Evolutionary conservation across 192 early-diverging fungal species (phyloP).

Genomic region (Linderina pennispora): DNA sequence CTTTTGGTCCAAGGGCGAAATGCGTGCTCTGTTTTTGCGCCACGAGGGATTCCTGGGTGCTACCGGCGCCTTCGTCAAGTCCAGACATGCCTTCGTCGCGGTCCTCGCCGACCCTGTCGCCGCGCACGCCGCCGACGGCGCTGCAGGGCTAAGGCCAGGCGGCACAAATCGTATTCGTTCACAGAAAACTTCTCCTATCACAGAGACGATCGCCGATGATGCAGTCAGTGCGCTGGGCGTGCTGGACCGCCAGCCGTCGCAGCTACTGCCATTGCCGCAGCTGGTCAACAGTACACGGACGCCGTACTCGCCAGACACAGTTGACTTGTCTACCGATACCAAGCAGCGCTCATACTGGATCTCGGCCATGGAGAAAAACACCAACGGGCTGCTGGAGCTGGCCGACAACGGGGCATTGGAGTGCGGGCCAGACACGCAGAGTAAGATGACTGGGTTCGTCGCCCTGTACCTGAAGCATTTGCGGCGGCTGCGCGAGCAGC

Average conservation of each 20-base stretch:
- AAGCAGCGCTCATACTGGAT: constrained; percentile 69
- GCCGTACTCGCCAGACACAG: constrained; percentile 65
- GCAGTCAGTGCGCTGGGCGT: constrained; percentile 56
- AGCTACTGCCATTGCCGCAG: constrained; percentile 55
- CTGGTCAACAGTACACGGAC: constrained; percentile 31
- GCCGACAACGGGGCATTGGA: constrained; percentile 41
- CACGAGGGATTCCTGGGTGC: constrained; percentile 98
- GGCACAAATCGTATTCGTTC: neutral
- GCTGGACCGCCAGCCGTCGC: constrained; percentile 53
- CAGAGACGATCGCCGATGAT: constrained; percentile 51
- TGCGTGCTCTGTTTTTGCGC: constrained; percentile 89
- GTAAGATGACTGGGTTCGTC: constrained; percentile 48
- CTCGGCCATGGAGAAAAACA: constrained; percentile 59
- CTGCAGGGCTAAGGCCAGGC: neutral
- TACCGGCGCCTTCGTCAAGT: constrained; percentile 73
- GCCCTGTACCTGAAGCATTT: constrained; percentile 64
- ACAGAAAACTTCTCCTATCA: constrained; percentile 49
- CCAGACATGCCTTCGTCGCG: no score
- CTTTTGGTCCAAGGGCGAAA: constrained; percentile 95
- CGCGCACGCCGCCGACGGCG: neutral
- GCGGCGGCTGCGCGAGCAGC: constrained; percentile 54
- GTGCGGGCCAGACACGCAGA: constrained; percentile 5
- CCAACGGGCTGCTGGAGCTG: constrained; percentile 57
- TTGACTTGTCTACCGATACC: constrained; percentile 50
- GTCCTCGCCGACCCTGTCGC: neutral